A percentile compares a stretch with the other conserved stretches of the same genome.
Conservation (phyloP, 2,329 filamentous ascomycete genomes). For the Stagonosporopsis tanaceti region DNA sequence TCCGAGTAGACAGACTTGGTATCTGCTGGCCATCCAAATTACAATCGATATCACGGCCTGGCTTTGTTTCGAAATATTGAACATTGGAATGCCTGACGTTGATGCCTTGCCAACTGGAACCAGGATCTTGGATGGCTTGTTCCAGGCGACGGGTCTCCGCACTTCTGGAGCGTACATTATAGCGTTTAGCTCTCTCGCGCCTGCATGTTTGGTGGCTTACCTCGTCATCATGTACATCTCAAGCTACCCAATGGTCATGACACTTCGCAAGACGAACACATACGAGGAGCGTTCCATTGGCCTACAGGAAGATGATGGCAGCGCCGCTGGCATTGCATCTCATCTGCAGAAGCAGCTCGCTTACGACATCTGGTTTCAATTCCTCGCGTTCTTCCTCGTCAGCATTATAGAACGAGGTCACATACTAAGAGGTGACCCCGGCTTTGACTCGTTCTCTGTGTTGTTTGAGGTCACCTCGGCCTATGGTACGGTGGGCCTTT, state of each 20-base stretch:
- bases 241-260: constrained; percentile 69
- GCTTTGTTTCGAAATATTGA: constrained; percentile 71
- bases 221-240: constrained; percentile 74
- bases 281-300: constrained; percentile 75
- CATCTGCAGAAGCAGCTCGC: constrained; percentile 71
- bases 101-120: constrained; percentile 61
- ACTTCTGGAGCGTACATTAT: constrained; percentile 73
- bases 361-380: constrained; percentile 73
- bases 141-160: constrained; percentile 68
- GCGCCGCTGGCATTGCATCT: constrained; percentile 34
- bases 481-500: constrained; percentile 70
- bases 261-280: constrained; percentile 73
- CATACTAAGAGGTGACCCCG: constrained; percentile 52
- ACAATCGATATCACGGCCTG: constrained; percentile 70
- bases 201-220: constrained; percentile 67
- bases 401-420: constrained; percentile 66
- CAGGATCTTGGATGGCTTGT: constrained; percentile 69
- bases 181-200: constrained; percentile 62
- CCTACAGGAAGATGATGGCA: constrained; percentile 55
- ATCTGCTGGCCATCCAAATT: constrained; percentile 68
- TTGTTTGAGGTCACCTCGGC: constrained; percentile 65
- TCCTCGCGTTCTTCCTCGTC: constrained; percentile 67
- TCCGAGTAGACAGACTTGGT: constrained; percentile 70
- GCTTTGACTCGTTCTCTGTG: constrained; percentile 42
- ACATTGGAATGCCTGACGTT: constrained; percentile 67